Evolutionary conservation across 805 yeast species (phyloP).

Genomic region (Kurtzmaniella cleridarum): DNA sequence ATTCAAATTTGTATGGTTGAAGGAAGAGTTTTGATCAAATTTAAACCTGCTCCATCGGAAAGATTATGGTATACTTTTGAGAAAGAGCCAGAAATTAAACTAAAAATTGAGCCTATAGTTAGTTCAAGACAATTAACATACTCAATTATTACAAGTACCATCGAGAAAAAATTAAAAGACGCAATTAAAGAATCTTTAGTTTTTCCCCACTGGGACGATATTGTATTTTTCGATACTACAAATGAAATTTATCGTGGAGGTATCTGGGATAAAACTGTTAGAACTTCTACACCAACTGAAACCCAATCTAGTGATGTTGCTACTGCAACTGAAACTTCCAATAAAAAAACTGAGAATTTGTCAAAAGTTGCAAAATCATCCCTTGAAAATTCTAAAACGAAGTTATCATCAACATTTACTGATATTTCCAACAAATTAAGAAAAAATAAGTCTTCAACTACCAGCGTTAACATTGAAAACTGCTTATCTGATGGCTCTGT

Average conservation of each 20-base stretch:
- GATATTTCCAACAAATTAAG: conserved; percentile 22
- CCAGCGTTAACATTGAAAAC: conserved; percentile 18
- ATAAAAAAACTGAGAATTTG: background rate
- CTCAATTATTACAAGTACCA: conserved; percentile 71
- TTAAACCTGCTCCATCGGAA: conserved; percentile 88
- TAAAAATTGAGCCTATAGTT: conserved; percentile 85
- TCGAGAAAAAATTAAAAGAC: conserved; percentile 73
- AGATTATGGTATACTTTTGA: conserved; percentile 90
- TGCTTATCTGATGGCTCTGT: conserved; percentile 24
- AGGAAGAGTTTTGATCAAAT: conserved; percentile 63
- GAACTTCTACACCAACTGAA: conserved; percentile 10
- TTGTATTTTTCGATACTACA: conserved; percentile 61
- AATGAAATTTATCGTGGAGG: conserved; percentile 86
- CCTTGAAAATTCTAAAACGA: conserved; percentile 10
- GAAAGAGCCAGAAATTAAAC: conserved; percentile 66
- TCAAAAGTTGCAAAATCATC: background rate
- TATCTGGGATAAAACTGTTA: conserved; percentile 62
- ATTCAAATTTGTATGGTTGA: conserved; percentile 62
- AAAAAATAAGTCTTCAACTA: conserved; percentile 17
- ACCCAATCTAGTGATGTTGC: conserved; percentile 1
- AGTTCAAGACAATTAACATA: conserved; percentile 78
- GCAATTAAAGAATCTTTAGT: conserved; percentile 78
- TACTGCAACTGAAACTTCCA: background rate
- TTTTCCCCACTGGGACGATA: conserved; percentile 83
- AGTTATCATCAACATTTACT: conserved; percentile 17